Evolutionary conservation across 805 yeast species (phyloP), one percentile per base, ranked within the genome.

Genomic region (Hyphopichia homilentoma): DNA sequence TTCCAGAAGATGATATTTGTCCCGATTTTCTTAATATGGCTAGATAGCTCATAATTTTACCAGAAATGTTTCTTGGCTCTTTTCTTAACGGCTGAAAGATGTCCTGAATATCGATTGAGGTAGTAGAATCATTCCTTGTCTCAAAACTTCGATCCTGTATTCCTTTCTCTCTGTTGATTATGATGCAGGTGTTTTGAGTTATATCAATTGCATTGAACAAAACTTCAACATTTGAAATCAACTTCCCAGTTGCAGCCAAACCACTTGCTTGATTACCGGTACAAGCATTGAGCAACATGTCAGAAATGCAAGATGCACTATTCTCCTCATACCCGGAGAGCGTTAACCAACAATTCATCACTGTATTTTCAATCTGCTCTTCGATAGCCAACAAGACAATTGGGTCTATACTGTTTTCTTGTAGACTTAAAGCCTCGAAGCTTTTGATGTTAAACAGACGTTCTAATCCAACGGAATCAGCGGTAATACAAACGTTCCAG

Each of bases 311-410:
- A 0, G 86, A 73, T 0, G 97, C 97, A 2, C 95, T 75, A 12
- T 79, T 79, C 54, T 89, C 98, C 57, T 93, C 99, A 54, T 77
- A 94, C 22, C 81, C 83, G 33, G 94, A 87, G 19, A 94, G 65
- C 0, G 85, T 80, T 14, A 85, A 70, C 97, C 98, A 94, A 24
- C 90, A 83, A 25, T 73, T 75, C 63, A 75, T 66, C 2, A 75
- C 76, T 21, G 63, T 51, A 30, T 52, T 50, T 49, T 82, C 88
- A 34, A 89, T 75, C 33, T 72, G 73, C 27, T 71, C 68, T 54
- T 90, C 95, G 43, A 77, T 65, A 3, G 62, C 56, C 16, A 77
- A 58, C 21, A 84, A 59, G 21, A 75, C 73, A 4, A 60, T 57
- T 1, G 78, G 73, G n/a, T 51, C 50, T 7, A 54, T 36, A 32